Evolutionary conservation across 345 rosid species (phyloP).

Genomic region (Adansonia digitata): DNA sequence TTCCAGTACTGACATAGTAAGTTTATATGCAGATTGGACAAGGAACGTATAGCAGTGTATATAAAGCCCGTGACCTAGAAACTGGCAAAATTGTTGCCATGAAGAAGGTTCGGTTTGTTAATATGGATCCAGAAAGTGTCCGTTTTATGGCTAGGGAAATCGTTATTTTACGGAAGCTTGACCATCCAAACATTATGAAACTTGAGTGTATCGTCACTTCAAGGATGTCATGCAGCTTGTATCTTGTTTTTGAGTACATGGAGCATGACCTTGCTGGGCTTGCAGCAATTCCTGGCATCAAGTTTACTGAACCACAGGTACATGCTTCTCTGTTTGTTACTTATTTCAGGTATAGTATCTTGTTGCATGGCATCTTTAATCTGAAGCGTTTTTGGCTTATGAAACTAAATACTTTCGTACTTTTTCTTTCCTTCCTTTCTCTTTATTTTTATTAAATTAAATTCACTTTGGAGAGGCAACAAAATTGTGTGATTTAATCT

Average conservation of each 20-base stretch:
- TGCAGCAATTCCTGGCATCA: slow-evolving; percentile 64
- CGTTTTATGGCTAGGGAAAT: slow-evolving; percentile 97
- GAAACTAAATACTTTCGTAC: neutral
- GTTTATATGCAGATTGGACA: slow-evolving; percentile 70
- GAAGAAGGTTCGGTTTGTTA: slow-evolving; percentile 89
- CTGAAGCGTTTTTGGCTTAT: neutral
- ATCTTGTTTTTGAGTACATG: slow-evolving; percentile 91
- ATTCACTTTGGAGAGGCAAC: neutral
- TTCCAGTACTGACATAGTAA: neutral
- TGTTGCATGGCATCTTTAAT: neutral
- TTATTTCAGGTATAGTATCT: too few relatives aligned
- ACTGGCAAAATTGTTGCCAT: slow-evolving; percentile 68
- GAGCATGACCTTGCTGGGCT: slow-evolving; percentile 93
- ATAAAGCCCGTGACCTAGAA: slow-evolving; percentile 70
- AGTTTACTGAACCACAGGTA: slow-evolving; percentile 83
- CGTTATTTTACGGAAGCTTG: slow-evolving; percentile 62
- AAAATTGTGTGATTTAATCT: neutral
- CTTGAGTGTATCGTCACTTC: slow-evolving; percentile 83
- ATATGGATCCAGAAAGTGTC: slow-evolving; percentile 88
- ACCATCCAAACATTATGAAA: slow-evolving; percentile 86
- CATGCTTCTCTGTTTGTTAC: neutral
- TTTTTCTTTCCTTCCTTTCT: neutral
- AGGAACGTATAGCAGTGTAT: slow-evolving; percentile 90
- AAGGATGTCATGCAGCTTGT: slow-evolving; percentile 65
- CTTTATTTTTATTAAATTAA: neutral